phyloP scores from a whole-genome alignment of 2,329 filamentous ascomycete species.

The Botrytis pseudocinerea region DNA sequence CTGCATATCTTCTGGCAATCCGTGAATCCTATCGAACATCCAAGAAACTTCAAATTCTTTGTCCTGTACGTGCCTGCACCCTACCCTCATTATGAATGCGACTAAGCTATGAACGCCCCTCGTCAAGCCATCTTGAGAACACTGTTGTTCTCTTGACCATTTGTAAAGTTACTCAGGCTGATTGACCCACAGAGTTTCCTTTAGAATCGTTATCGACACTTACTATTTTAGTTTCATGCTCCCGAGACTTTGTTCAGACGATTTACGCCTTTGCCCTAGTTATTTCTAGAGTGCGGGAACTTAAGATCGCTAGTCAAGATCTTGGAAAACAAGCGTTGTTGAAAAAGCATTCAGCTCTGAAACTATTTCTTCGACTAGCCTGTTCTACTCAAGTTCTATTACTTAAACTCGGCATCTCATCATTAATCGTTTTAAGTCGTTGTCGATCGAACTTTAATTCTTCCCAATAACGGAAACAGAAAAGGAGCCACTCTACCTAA shows the following conservation, averaged over 20 bases:
- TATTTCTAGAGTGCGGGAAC: slow-evolving; percentile 13
- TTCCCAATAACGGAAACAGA: slow-evolving; percentile 5
- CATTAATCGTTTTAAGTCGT: slow-evolving; percentile 16
- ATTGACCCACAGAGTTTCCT: slow-evolving; percentile 13
- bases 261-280: slow-evolving; percentile 27
- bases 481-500: slow-evolving; percentile 8
- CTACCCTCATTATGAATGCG: slow-evolving; percentile 25
- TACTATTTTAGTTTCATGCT: slow-evolving; percentile 38
- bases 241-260: slow-evolving; percentile 36
- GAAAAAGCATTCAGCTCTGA: slow-evolving; percentile 19
- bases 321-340: slow-evolving; percentile 16
- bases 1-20: slow-evolving; percentile 40
- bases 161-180: slow-evolving; percentile 15
- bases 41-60: slow-evolving; percentile 37
- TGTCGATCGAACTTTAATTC: slow-evolving; percentile 14
- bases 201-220: slow-evolving; percentile 16
- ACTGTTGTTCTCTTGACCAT: neutral
- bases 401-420: slow-evolving; percentile 20
- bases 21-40: slow-evolving; percentile 31
- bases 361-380: slow-evolving; percentile 20
- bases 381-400: slow-evolving; percentile 16
- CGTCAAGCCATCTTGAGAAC: slow-evolving; percentile 20
- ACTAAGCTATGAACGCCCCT: slow-evolving; percentile 19
- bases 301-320: slow-evolving; percentile 21
- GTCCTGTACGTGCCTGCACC: slow-evolving; percentile 33